Base-by-base conservation (phyloP, 164 flowering plant genomes). In the Piper longum region DNA sequence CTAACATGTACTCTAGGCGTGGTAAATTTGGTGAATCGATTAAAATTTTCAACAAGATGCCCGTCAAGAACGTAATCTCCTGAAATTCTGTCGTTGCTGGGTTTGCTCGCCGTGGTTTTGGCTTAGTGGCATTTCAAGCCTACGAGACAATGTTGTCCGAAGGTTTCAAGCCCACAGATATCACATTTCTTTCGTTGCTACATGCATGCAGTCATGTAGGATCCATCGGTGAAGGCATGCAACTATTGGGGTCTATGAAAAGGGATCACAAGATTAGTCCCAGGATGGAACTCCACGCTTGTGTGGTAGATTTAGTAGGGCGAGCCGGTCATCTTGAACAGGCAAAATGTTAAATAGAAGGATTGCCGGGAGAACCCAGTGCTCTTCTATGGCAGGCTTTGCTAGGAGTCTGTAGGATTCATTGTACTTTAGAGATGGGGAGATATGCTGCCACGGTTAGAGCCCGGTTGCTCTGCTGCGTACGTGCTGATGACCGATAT, bases 121-220 rank as follows among this genome's bases (percentile, higher is more conserved):
- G 91, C n/a, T 62, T 17, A 18, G 71, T 66, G 75, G 87, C 87
- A n/a, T 80, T 89, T 43, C 66, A 80, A 45, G 65, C 83, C 51
- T 86, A 82, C 61, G 89, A 92, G 60, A 74, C 83, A 43, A 86
- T 92, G 98, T 71, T 61, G 64, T 19, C 44, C n/a, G 77, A 76
- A 68, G 80, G 84, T 43, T 74, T 76, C 39, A 64, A 80, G 59
- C 96, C 93, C n/a, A 87, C 89, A 7, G 96, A 87, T 67, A 75
- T 92, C 19, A 89, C 96, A 66, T 92, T 86, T 72, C 70, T 92
- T 41, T 92, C 93, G 7, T 70, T 92, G 72, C 88, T 89, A 64
- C 96, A 92, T 74, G 93, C 91, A 59, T 89, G 98, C 66, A 86
- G 93, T 67, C 96, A 92, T 76, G 80, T 78, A 0, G 96, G 96